Percentiles rank a stretch among this genome's conserved stretches.
Conservation (phyloP, 2,329 filamentous ascomycete genomes). For the Truncatella angustata region DNA sequence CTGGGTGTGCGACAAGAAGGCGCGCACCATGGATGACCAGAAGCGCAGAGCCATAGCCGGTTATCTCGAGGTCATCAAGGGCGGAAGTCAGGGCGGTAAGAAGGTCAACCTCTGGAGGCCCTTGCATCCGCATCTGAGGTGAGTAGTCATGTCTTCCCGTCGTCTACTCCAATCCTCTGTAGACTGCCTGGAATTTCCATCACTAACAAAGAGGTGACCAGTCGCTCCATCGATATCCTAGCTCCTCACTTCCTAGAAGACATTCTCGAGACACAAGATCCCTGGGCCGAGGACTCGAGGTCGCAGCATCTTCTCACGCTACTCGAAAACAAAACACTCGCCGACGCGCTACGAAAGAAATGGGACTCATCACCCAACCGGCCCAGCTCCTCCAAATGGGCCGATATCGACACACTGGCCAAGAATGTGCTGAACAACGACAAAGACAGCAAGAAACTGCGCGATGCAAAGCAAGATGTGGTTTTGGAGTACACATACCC, state of each 20-base stretch:
- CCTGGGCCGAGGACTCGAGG: constrained; percentile 70
- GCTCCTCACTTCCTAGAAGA: constrained; percentile 81
- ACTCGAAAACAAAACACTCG: constrained; percentile 76
- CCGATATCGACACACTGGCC: constrained; percentile 85
- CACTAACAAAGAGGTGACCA: constrained; percentile 23
- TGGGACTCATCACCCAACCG: constrained; percentile 84
- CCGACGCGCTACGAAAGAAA: constrained; percentile 79
- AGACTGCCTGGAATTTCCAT: neutral
- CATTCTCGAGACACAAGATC: constrained; percentile 81
- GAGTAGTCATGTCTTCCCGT: too few relatives aligned
- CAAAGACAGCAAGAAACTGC: constrained; percentile 70
- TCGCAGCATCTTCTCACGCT: constrained; percentile 78
- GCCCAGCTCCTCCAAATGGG: constrained; percentile 80
- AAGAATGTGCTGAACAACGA: constrained; percentile 70
- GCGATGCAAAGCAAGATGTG: constrained; percentile 92
- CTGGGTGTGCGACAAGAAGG: constrained; percentile 93
- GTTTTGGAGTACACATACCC: constrained; percentile 98
- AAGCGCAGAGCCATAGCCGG: constrained; percentile 81
- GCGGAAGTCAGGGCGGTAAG: constrained; percentile 82
- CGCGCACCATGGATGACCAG: constrained; percentile 79
- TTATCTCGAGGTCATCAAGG: constrained; percentile 87
- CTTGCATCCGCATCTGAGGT: constrained; percentile 84
- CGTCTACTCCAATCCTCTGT: neutral
- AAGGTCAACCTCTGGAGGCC: constrained; percentile 82
- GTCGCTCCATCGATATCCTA: constrained; percentile 81